Conservation (phyloP, 352 stramenopile genomes). For the Thalassiosira oceanica region DNA sequence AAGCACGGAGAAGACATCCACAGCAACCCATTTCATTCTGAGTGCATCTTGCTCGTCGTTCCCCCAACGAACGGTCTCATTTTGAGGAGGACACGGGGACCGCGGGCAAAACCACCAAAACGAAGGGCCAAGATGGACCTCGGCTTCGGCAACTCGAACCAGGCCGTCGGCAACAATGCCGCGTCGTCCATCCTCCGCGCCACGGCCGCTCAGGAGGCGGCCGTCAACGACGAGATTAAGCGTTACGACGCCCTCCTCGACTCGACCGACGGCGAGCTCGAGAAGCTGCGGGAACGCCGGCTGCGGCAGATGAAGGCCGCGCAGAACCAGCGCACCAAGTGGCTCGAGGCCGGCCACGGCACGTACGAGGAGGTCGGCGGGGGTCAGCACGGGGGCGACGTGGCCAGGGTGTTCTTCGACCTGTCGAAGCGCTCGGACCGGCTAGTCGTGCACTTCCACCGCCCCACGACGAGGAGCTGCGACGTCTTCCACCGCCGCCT, state of each 20-base stretch:
- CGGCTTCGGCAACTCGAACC: slow-evolving; percentile 75
- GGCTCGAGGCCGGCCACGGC: slow-evolving; percentile 75
- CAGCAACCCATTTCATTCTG: too few relatives aligned
- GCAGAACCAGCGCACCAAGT: slow-evolving; percentile 58
- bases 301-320: slow-evolving; percentile 64
- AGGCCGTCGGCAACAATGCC: slow-evolving; percentile 59
- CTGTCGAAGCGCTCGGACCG: slow-evolving; percentile 89
- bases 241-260: slow-evolving; percentile 75
- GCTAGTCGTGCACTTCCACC: slow-evolving; percentile 95
- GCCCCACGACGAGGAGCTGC: slow-evolving; percentile 89
- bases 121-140: slow-evolving; percentile 72
- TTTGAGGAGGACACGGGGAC: too few relatives aligned
- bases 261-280: slow-evolving; percentile 62
- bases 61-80: too few relatives aligned
- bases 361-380: slow-evolving; percentile 86
- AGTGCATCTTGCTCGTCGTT: too few relatives aligned
- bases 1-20: too few relatives aligned
- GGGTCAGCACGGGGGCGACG: slow-evolving; percentile 69
- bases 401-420: slow-evolving; percentile 91
- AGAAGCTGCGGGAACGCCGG: slow-evolving; percentile 59
- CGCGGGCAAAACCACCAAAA: too few relatives aligned
- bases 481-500: slow-evolving; percentile 92
- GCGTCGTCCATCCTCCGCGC: slow-evolving; percentile 49
- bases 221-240: slow-evolving; percentile 59
- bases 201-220: slow-evolving; percentile 60